Conservation (phyloP, 352 stramenopile species). For the Phytophthora macrochlamydospora region DNA sequence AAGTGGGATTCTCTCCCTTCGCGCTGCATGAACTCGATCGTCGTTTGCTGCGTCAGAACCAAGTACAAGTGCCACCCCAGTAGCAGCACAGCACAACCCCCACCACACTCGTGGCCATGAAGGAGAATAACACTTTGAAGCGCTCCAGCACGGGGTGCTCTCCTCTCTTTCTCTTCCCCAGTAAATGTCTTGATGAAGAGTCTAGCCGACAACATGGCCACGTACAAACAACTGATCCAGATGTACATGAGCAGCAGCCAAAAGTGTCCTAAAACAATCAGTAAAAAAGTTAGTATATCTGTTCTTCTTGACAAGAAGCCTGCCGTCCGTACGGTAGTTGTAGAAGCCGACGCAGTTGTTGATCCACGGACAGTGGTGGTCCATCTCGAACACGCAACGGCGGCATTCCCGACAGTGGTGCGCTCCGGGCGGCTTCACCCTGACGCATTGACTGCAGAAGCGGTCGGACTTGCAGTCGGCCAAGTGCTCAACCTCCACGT, state of each 20-base stretch:
- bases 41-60: constrained; percentile 47
- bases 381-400: constrained; percentile 95
- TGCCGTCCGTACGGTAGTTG: constrained; percentile 87
- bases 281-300: too few relatives aligned
- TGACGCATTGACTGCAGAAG: constrained; percentile 28
- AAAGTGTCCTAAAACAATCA: constrained; percentile 40
- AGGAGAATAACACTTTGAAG: constrained; percentile 41
- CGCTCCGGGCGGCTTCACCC: constrained; percentile 36
- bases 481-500: constrained; percentile 26
- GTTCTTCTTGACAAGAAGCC: neutral
- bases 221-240: constrained; percentile 50
- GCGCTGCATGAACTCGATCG: constrained; percentile 43
- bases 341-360: constrained; percentile 98
- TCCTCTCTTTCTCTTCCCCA: constrained; percentile 12
- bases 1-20: constrained; percentile 19
- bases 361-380: constrained; percentile 97
- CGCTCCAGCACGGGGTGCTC: constrained; percentile 27
- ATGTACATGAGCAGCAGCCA: constrained; percentile 58
- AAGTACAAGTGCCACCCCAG: constrained; percentile 56
- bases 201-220: constrained; percentile 33
- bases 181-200: constrained; percentile 33
- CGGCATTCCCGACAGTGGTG: constrained; percentile 86
- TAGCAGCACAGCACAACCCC: constrained; percentile 35
- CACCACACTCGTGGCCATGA: constrained; percentile 42
- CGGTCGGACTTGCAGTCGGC: neutral